Conservation (phyloP, 106 monocot species). For the Dendrobium chrysotoxum region DNA sequence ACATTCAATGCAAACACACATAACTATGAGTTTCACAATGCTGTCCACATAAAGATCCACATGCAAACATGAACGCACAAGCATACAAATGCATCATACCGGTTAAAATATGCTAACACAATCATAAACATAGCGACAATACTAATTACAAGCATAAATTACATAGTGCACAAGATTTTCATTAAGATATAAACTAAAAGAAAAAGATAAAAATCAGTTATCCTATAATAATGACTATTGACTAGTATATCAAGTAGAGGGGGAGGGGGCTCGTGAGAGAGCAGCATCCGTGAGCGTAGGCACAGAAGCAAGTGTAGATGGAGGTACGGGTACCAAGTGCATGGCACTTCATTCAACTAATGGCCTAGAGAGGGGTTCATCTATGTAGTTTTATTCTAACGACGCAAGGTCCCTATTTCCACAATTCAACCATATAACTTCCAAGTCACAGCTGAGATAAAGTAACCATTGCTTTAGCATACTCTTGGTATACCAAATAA, state of each 20-base stretch:
- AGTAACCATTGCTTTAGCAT: background rate
- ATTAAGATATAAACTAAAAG: background rate
- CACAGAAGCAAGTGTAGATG: background rate
- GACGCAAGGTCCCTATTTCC: background rate
- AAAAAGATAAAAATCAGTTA: background rate
- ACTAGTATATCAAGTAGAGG: background rate
- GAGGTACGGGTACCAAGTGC: too few relatives aligned
- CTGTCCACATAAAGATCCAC: background rate
- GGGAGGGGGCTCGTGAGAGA: background rate
- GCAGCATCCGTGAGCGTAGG: background rate
- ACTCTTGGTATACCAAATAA: background rate
- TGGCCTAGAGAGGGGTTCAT: background rate
- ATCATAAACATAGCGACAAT: background rate
- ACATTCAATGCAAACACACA: too few relatives aligned
- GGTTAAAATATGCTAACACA: background rate
- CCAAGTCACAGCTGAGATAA: background rate
- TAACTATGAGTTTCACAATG: background rate
- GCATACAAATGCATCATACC: background rate
- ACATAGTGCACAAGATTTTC: background rate
- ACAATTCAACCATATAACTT: background rate
- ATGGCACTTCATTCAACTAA: background rate
- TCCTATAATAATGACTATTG: background rate
- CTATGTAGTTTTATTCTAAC: background rate
- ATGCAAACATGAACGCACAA: background rate
- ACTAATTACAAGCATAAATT: background rate